A percentile compares a stretch with the other conserved stretches of the same genome.
These are phyloP conservation scores for Xylaria acuta DNA, from an alignment of 495 filamentous ascomycete species.

Conservation along the genomic window DNA sequence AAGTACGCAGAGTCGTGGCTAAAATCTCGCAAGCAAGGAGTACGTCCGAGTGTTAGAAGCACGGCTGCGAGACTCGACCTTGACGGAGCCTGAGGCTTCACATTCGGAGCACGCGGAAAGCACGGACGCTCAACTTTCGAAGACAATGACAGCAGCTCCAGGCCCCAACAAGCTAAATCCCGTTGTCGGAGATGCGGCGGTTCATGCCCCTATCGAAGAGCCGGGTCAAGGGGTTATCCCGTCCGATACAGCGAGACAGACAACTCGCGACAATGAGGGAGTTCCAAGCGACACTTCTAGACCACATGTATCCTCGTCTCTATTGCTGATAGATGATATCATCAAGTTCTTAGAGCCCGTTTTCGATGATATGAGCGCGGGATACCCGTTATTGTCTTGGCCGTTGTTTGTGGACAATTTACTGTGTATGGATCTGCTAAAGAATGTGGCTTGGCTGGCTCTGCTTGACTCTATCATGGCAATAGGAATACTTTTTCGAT, in stretches of 20 bases:
- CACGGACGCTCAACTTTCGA: not conserved
- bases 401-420: not conserved
- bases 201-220: not conserved
- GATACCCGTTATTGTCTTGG: slow-evolving; percentile 15
- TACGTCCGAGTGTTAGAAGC: slow-evolving; percentile 15
- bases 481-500: slow-evolving; percentile 9
- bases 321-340: not conserved
- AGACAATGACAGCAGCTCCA: not conserved
- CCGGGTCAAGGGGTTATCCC: not conserved
- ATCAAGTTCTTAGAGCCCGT: slow-evolving; percentile 12
- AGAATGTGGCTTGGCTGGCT: slow-evolving; percentile 1
- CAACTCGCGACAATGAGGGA: not conserved
- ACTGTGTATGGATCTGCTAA: not conserved
- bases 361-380: slow-evolving; percentile 12
- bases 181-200: not conserved
- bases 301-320: not conserved
- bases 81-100: not conserved
- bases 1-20: not conserved
- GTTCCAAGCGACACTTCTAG: not conserved
- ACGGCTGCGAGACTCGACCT: slow-evolving; percentile 7
- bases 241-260: slow-evolving; percentile 12
- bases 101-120: not conserved
- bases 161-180: not conserved
- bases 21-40: slow-evolving; percentile 10
- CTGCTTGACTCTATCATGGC: slow-evolving; percentile 14